These are phyloP conservation scores for Xylariales sp. DNA, from an alignment of 2,329 filamentous ascomycete species.

Conservation along the genomic window DNA sequence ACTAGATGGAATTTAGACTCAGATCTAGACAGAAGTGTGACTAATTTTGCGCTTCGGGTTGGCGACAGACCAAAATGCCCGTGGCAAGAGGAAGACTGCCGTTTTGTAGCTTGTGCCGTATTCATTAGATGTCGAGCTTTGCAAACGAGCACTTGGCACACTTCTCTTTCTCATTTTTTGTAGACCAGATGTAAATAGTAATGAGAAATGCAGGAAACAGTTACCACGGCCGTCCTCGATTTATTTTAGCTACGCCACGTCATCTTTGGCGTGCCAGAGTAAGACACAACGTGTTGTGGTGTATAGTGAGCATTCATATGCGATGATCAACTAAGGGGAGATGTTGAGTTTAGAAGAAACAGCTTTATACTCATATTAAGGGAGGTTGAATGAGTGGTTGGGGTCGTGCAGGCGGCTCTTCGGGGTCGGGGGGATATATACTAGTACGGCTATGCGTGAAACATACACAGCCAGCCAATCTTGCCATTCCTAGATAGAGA, in stretches of 20 bases:
- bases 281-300: neutral
- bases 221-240: neutral
- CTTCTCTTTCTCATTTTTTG: conserved; percentile 6
- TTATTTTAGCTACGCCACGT: neutral
- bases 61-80: neutral
- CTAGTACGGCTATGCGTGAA: neutral
- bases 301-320: neutral
- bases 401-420: conserved; percentile 18
- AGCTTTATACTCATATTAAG: neutral
- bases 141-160: conserved; percentile 6
- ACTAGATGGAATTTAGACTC: conserved; percentile 35
- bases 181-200: conserved; percentile 19
- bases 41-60: conserved; percentile 2
- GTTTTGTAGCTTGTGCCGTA: neutral
- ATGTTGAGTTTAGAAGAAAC: conserved; percentile 10
- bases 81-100: neutral
- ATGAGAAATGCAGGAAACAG: neutral
- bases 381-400: neutral
- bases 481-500: neutral
- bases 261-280: neutral
- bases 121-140: conserved; percentile 16
- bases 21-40: conserved; percentile 29
- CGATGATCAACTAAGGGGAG: neutral
- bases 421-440: conserved; percentile 10
- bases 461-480: conserved; percentile 1